These are phyloP conservation scores for Inga oerstediana DNA, from an alignment of 306 rosid species.

Conservation along the genomic window DNA sequence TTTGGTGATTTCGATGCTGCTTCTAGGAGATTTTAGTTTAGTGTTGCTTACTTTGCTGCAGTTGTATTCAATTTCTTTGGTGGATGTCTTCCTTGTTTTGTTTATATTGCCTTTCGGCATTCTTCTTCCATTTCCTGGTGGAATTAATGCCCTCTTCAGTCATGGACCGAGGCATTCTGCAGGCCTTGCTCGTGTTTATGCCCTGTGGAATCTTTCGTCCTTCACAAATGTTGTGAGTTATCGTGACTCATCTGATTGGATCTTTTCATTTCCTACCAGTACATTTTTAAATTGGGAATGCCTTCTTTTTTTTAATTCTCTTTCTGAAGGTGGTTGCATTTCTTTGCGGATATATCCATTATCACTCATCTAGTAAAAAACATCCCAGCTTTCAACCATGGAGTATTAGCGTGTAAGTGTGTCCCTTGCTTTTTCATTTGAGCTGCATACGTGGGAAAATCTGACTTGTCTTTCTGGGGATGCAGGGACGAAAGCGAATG, in stretches of 20 bases:
- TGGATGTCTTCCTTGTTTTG: conserved; percentile 86
- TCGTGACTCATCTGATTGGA: conserved; percentile 26
- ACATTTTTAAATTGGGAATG: conserved; percentile 3
- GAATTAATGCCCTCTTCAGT: conserved; percentile 98
- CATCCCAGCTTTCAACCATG: conserved; percentile 77
- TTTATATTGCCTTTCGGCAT: conserved; percentile 87
- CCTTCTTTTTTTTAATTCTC: conserved; percentile 8
- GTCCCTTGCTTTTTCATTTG: conserved; percentile 22
- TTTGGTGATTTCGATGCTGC: conserved; percentile 94
- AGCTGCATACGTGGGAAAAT: conserved; percentile 17
- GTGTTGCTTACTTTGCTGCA: conserved; percentile 96
- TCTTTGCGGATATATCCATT: conserved; percentile 90
- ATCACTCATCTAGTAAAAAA: conserved; percentile 56
- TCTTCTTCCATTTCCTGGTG: conserved; percentile 98
- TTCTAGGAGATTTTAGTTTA: conserved; percentile 98
- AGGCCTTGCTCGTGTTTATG: conserved; percentile 94
- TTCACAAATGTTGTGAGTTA: conserved; percentile 84
- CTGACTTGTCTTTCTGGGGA: conserved; percentile 21
- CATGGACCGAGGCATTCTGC: conserved; percentile 99
- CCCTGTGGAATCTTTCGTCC: conserved; percentile 91
- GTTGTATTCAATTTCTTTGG: conserved; percentile 85
- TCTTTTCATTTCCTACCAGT: background rate
- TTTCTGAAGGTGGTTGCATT: conserved; percentile 81
- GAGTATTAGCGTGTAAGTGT: conserved; percentile 83
- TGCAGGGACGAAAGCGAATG: conserved; percentile 98